Evolutionary conservation across 2,329 filamentous ascomycete species (phyloP).

Genomic region (Colletotrichum sp.): DNA sequence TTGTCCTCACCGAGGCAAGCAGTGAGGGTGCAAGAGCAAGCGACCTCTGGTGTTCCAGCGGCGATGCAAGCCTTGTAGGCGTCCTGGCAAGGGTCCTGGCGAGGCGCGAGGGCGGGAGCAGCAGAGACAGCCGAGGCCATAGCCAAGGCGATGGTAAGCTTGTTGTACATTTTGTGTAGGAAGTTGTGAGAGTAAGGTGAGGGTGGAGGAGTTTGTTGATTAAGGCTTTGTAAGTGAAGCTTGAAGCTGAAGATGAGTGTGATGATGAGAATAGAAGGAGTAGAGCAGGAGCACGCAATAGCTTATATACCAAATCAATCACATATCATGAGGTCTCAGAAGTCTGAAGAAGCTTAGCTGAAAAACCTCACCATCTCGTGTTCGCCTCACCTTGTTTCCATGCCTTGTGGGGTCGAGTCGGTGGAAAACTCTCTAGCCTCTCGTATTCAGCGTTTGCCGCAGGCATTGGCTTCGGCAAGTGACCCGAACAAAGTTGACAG

Average conservation of each 20-base stretch:
- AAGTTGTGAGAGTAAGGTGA: no score
- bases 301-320: background rate
- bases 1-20: constrained; percentile 14
- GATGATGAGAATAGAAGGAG: background rate
- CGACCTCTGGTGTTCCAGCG: constrained; percentile 2
- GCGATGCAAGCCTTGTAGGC: constrained; percentile 11
- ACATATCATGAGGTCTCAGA: background rate
- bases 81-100: constrained; percentile 2
- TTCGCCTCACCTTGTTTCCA: background rate
- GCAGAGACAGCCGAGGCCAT: constrained; percentile 14
- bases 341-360: background rate
- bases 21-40: constrained; percentile 11
- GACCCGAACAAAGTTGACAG: constrained; percentile 5
- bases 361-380: background rate
- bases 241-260: background rate
- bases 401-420: constrained; percentile 1
- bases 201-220: background rate
- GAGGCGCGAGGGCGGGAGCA: background rate
- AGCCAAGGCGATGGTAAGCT: constrained; percentile 12
- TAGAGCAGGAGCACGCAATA: background rate
- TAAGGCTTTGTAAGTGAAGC: background rate
- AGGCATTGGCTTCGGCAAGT: background rate
- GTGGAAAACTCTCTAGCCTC: background rate
- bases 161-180: background rate
- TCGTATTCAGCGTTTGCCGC: constrained; percentile 11